A percentile compares a stretch with the other conserved stretches of the same genome.
phyloP scores from a whole-genome alignment of 495 filamentous ascomycete genomes.

The Xylaria grammica region DNA sequence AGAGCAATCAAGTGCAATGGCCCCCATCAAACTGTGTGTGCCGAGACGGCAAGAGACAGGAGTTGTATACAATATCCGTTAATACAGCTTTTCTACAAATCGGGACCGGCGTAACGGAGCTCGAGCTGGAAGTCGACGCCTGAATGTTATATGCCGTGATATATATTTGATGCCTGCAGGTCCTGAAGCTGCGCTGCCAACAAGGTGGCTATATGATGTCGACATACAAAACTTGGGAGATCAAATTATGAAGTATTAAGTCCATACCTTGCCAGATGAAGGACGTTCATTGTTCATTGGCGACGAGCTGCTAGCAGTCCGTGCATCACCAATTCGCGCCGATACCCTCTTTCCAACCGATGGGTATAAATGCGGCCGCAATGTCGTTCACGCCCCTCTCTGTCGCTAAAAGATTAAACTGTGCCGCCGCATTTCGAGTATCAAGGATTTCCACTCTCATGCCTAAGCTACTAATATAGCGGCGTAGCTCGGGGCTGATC shows the following conservation, averaged over 20 bases:
- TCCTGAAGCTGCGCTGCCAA: not conserved
- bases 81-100: slow-evolving; percentile 1
- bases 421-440: slow-evolving; percentile 90
- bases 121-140: too few relatives aligned
- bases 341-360: slow-evolving; percentile 73
- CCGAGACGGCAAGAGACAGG: not conserved
- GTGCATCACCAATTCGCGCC: slow-evolving; percentile 33
- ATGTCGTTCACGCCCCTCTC: slow-evolving; percentile 80
- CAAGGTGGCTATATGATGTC: not conserved
- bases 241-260: not conserved
- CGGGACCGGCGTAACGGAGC: not conserved
- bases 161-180: not conserved
- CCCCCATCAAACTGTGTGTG: too few relatives aligned
- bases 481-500: slow-evolving; percentile 73
- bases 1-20: too few relatives aligned
- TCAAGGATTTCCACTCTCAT: slow-evolving; percentile 89
- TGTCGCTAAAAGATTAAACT: slow-evolving; percentile 86
- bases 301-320: too few relatives aligned
- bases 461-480: slow-evolving; percentile 74
- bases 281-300: not conserved
- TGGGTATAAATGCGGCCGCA: slow-evolving; percentile 86
- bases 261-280: not conserved
- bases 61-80: not conserved
- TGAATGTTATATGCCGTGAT: not conserved
- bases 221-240: not conserved